phyloP scores from a whole-genome alignment of 768 basidiomycete genomes.

The Tricholoma hemisulphureum region DNA sequence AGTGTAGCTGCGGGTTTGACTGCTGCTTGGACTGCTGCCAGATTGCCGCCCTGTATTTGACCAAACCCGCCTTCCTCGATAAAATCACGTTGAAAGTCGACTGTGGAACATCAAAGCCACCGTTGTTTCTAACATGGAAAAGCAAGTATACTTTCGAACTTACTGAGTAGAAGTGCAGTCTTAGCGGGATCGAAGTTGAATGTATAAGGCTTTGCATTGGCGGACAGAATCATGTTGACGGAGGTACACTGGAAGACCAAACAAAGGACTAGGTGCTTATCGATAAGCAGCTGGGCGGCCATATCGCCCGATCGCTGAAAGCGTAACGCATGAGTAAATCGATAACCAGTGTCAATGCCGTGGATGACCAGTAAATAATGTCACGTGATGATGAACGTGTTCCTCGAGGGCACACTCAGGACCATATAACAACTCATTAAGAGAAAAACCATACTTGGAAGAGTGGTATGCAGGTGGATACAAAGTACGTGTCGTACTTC shows the following conservation, averaged over 20 bases:
- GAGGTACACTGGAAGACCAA: not conserved
- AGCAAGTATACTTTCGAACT: not conserved
- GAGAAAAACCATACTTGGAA: too few species aligned
- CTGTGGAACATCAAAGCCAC: not conserved
- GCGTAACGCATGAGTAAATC: too few species aligned
- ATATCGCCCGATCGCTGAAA: not conserved
- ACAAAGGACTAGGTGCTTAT: not conserved
- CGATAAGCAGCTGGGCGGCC: too few species aligned
- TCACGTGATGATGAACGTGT: too few species aligned
- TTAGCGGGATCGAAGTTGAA: conserved; percentile 1
- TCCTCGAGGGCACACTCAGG: too few species aligned
- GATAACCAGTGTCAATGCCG: too few species aligned
- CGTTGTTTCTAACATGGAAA: not conserved
- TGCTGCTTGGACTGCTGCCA: not conserved
- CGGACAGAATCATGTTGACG: not conserved
- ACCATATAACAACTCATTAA: too few species aligned
- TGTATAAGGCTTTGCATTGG: not conserved
- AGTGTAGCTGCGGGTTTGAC: not conserved
- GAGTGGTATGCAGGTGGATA: too few species aligned
- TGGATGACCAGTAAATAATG: not conserved
- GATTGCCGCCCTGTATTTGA: not conserved
- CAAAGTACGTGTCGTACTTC: too few species aligned
- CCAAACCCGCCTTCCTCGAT: conserved; percentile 1
- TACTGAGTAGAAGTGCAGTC: not conserved
- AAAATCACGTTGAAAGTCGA: conserved; percentile 1